Percentiles rank a stretch among this genome's conserved stretches.
phyloP scores from a whole-genome alignment of 2,329 filamentous ascomycete genomes.

The Microcyclospora tardicrescens region DNA sequence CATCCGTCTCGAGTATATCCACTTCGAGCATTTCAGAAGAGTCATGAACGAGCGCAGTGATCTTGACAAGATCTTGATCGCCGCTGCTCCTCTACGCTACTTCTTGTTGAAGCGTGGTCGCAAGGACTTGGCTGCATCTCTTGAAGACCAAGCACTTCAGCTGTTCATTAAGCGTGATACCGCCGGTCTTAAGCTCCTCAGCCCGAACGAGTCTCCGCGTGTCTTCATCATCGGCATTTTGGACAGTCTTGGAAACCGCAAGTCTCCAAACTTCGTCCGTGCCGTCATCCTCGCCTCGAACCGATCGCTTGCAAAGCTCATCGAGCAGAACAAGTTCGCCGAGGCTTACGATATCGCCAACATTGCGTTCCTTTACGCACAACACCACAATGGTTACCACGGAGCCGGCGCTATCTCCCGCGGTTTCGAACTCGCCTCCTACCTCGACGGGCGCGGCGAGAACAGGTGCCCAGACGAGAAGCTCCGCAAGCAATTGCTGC shows the following conservation, averaged over 20 bases:
- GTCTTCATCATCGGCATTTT: constrained; percentile 32
- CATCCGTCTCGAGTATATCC: constrained; percentile 29
- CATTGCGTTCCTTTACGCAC: constrained; percentile 32
- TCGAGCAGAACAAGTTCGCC: constrained; percentile 27
- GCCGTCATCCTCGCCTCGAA: constrained; percentile 30
- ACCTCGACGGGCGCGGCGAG: constrained; percentile 31
- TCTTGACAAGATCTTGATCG: constrained; percentile 21
- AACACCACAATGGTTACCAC: constrained; percentile 31
- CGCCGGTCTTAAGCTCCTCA: constrained; percentile 18
- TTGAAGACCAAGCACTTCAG: constrained; percentile 14
- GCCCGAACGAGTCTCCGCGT: constrained; percentile 16
- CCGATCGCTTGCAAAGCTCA: constrained; percentile 21
- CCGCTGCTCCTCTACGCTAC: constrained; percentile 27
- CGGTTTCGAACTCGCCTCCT: constrained; percentile 35
- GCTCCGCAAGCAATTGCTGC: constrained; percentile 24
- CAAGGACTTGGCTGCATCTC: constrained; percentile 26
- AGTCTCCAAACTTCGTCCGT: constrained; percentile 27
- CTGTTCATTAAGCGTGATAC: constrained; percentile 25
- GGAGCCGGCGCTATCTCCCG: constrained; percentile 27
- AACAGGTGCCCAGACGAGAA: constrained; percentile 23
- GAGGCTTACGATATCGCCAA: constrained; percentile 33
- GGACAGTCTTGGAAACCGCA: constrained; percentile 26
- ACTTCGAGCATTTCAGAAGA: constrained; percentile 25
- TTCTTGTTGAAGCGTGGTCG: constrained; percentile 23
- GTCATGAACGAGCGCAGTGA: constrained; percentile 12